Base-by-base conservation (phyloP, 805 yeast species). In the Schizosaccharomyces osmophilus region DNA sequence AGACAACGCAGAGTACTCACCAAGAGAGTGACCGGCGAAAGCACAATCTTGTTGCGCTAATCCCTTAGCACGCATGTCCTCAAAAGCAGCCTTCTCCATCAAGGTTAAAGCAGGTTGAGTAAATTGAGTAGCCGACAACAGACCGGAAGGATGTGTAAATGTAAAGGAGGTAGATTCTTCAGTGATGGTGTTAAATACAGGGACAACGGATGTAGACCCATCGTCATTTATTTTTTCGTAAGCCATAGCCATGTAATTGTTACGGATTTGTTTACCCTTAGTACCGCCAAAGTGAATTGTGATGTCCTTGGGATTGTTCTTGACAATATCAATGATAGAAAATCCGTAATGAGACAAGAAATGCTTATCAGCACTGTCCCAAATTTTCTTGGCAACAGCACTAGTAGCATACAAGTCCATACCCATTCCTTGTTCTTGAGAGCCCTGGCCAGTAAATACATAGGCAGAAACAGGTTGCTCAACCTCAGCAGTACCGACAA, bases 341-440 rank as follows among this genome's bases (percentile, higher is more conserved):
- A 93, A 93, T 63, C 99, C 99, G 70, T 93, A 93, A 72, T 90
- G 89, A 70, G 82, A 78, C 71, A 87, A 78, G 78, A 94, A 93
- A 74, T 94, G 98, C 63, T 74, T 73, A 72, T 93, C 98, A 64
- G 99, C 99, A 72, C 87, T 85, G 73, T 93, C 97, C 98, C 99
- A 93, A 65, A 93, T 97, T 65, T 81, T 82, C 69, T 82, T 82
- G 61, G 99, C 98, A 72, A 93, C 96, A 39, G 81, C 88, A 60
- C 95, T 85, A 54, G 85, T 79, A 66, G 82, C 83, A 74, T 93
- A 93, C 71, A 93, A 80, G 73, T 93, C 98, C 99, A 93, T 93
- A 79, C 99, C 98, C 99, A 93, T 93, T 73, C 97, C 97, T 78
- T 94, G 98, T 74, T 94, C 98, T 76, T 93, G 99, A 64, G 98